Evolutionary conservation across 805 yeast genomes (phyloP), one percentile per base, ranked within the genome.

Genomic region (Lipomyces sp.): DNA sequence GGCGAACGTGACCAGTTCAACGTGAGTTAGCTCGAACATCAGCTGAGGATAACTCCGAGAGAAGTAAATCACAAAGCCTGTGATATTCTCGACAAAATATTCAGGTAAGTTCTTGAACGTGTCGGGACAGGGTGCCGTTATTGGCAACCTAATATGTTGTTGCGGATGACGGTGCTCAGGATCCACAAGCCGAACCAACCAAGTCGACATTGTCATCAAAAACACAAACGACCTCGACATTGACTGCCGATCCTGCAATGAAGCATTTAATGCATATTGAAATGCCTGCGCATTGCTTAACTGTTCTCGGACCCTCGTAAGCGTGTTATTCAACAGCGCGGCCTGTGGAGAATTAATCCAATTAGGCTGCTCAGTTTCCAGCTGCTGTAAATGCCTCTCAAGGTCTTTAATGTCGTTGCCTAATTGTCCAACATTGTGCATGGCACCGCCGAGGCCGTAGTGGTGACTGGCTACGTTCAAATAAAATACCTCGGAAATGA

Each of bases 401-500:
- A 81, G 71, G 68, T 85, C 86, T 57, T 83, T 82, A 57, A 84
- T 77, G 65, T 82, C 80, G 37, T 81, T 80, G 68, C 81, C 81
- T 39, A 87, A 73, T 65, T 88, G 85, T 55, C 85, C 86, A 66
- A 86, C 85, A 57, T 80, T 81, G 56, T 86, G 82, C 64, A 84
- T 78, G 0, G 89, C 78, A 59, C 98, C 98, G 32, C 96, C 96
- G 53, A 91, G 80, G 54, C 98, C 99, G 78, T 90, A 95, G 71
- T 94, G 93, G 59, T 91, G 77, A 75, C 89, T 92, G 0, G 96
- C 87, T 60, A 89, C 80, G 4, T 93, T 86, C 64, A 95, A 76
- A 74, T 83, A 95, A 77, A 92, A 95, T 73, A 96, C 89, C 71
- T 94, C 95, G 7, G 97, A 87, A n/a, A 95, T 91, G 76, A 95